Evolutionary conservation across 2,329 filamentous ascomycete genomes (phyloP), one percentile per base, ranked within the genome.

Genomic region (Aspergillus awamori): DNA sequence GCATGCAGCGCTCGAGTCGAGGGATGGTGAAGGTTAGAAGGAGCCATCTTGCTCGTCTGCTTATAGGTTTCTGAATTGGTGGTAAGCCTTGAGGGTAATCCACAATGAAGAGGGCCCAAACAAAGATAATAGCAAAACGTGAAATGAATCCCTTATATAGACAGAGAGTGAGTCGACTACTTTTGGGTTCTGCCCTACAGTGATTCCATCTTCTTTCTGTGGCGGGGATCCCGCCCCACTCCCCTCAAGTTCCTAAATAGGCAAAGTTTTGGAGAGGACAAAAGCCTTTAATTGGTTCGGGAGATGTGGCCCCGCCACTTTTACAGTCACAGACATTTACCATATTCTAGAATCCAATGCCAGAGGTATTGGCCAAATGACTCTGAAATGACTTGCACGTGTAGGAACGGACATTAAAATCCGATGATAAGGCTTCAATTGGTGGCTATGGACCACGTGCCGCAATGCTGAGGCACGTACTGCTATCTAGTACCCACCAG

Each of bases 1-100:
- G 90, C 91, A 73, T 96, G 93, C 66, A 96, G 82, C 22, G 89
- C 86, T 58, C 86, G 83, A 1, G 92, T 92, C 0, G 71, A 59
- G 13, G 65, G 67, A 28, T 70, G 70, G 36, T 30, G 55, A 13
- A 65, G 61, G 33, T 59, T 38, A 3, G 60, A 53, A 2, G 68
- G 61, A 8, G 65, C 28, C 70, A 73, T 73, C 38, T 11, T 65
- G 20, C 24, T 33, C 4, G 26, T 13, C 33, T 13, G 33, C 15
- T 11, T 5, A 15, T 8, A 56, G 8, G 8, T 13, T 45, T 8
- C 15, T 17, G 15, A 53, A 10, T 5, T 17, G 47, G 24, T n/a
- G 7, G 1, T 7, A 20, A 13, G 11, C 11, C 30, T 36, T 36
- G 30, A 36, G 2, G 1, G 11, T 36, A 13, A 13, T 5, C 17